Conservation (phyloP, 371 early-diverging fungal species). For the Batkoa obscura region DNA sequence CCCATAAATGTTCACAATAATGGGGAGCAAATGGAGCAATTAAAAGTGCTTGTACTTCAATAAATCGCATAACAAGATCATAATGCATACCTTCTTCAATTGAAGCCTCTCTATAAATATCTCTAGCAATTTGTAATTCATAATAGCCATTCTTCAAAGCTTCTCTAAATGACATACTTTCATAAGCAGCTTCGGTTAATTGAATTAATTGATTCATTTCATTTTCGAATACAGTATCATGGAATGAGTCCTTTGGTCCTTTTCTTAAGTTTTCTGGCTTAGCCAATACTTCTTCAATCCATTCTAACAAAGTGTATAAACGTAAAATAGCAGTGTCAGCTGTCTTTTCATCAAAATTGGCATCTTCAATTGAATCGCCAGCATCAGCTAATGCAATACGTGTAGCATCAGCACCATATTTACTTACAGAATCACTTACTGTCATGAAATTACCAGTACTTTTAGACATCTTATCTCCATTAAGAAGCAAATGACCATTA, state of each 20-base stretch:
- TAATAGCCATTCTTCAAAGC: conserved; percentile 90
- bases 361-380: conserved; percentile 96
- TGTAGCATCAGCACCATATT: conserved; percentile 96
- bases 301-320: conserved; percentile 81
- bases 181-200: conserved; percentile 58
- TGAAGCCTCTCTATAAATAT: conserved; percentile 76
- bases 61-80: conserved; percentile 58
- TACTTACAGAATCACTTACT: conserved; percentile 61
- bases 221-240: conserved; percentile 69
- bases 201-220: conserved; percentile 63
- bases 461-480: conserved; percentile 99
- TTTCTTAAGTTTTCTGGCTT: conserved; percentile 17
- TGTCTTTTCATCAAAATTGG: conserved; percentile 95
- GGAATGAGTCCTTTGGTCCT: conserved; percentile 34
- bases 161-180: conserved; percentile 74
- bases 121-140: conserved; percentile 78
- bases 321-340: conserved; percentile 95
- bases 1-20: conserved; percentile 85
- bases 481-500: conserved; percentile 97
- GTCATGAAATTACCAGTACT: conserved; percentile 99
- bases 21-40: conserved; percentile 83
- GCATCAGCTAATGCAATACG: conserved; percentile 90
- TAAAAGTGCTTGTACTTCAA: conserved; percentile 62
- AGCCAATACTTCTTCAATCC: conserved; percentile 46
- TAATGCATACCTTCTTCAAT: conserved; percentile 61